Evolutionary conservation across 2,329 filamentous ascomycete genomes (phyloP).

Genomic region (Cladosporium sp.): DNA sequence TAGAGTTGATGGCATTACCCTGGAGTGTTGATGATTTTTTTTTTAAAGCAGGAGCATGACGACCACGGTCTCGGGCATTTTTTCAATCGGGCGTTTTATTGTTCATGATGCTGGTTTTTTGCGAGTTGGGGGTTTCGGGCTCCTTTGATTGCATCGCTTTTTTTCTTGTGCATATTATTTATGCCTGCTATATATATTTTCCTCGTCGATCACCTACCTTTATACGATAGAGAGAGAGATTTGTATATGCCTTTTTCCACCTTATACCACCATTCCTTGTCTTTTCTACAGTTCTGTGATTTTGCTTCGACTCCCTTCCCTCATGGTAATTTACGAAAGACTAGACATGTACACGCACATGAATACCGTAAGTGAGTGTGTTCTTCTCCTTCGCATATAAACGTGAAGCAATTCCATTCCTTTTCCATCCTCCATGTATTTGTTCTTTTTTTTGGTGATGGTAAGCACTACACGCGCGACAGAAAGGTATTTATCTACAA

Average conservation of each 20-base stretch:
- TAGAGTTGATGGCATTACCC: background rate
- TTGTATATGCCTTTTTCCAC: background rate
- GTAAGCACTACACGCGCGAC: too few relatives aligned
- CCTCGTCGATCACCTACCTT: background rate
- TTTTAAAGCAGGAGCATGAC: background rate
- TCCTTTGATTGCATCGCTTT: background rate
- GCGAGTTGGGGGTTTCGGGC: background rate
- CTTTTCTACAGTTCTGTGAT: background rate
- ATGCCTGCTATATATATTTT: background rate
- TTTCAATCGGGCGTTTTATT: conserved; percentile 6
- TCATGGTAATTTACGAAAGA: too few relatives aligned
- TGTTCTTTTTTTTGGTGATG: too few relatives aligned
- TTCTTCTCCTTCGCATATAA: background rate
- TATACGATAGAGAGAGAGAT: conserved; percentile 3
- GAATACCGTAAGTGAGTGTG: too few relatives aligned
- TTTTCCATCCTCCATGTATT: too few relatives aligned
- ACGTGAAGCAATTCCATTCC: too few relatives aligned
- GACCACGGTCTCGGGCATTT: conserved; percentile 14
- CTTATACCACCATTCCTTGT: background rate
- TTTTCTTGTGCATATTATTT: background rate
- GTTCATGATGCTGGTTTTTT: conserved; percentile 14
- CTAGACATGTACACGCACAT: too few relatives aligned
- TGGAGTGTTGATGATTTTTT: conserved; percentile 1
- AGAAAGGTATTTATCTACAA: too few relatives aligned
- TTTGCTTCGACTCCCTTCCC: background rate